Evolutionary conservation across 1,284 basidiomycete genomes (phyloP).

Genomic region (Agaricales sp.): DNA sequence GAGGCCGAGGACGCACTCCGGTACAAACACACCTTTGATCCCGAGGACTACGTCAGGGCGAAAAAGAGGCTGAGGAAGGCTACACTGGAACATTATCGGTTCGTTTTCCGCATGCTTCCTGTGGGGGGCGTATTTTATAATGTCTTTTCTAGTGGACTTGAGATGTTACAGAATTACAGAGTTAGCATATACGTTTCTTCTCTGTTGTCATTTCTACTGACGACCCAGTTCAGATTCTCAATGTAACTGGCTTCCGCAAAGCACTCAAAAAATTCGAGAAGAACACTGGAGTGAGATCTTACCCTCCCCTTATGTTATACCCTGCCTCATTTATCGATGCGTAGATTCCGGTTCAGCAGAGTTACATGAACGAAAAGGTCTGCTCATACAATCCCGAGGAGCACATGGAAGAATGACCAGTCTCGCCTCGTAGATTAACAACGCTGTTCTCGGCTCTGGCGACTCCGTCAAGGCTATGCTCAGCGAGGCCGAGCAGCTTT

Average conservation of each 20-base stretch:
- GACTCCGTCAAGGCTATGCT: conserved; percentile 57
- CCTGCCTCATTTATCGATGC: neutral
- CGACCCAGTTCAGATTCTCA: conserved; percentile 52
- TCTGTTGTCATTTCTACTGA: neutral
- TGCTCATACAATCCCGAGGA: conserved; percentile 1
- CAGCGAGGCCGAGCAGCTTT: conserved; percentile 65
- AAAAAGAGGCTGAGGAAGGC: conserved; percentile 79
- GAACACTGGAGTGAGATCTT: conserved; percentile 51
- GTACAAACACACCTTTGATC: conserved; percentile 30
- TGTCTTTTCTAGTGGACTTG: conserved; percentile 41
- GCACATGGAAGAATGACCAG: neutral
- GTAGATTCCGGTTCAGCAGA: conserved; percentile 51
- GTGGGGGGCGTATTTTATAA: neutral
- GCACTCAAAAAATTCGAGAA: conserved; percentile 94
- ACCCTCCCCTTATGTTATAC: neutral
- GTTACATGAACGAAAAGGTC: conserved; percentile 73
- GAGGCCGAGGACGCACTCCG: conserved; percentile 10
- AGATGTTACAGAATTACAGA: conserved; percentile 80
- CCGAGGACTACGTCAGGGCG: conserved; percentile 74
- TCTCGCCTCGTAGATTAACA: conserved; percentile 40
- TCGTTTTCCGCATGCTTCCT: conserved; percentile 15
- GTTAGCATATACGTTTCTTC: conserved; percentile 41
- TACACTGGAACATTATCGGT: conserved; percentile 81
- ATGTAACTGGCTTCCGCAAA: conserved; percentile 86
- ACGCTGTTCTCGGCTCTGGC: conserved; percentile 50